A percentile compares a stretch with the other conserved stretches of the same genome.
Conservation (phyloP, 768 basidiomycete species). For the Lentinus tigrinus region DNA sequence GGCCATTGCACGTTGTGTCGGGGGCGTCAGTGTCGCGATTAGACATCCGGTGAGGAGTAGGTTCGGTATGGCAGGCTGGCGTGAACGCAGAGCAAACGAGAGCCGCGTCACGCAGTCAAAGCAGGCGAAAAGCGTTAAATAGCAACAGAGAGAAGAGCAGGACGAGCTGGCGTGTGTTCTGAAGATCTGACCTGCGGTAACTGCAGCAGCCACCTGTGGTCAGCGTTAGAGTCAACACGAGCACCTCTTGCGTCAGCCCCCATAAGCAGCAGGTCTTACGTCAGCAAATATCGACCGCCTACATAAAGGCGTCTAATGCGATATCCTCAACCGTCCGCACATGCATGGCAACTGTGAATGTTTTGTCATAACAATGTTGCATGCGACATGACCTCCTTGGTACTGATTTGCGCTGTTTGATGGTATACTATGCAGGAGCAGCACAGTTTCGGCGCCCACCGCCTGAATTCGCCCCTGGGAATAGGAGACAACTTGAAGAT, state of each 20-base stretch:
- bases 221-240: neutral
- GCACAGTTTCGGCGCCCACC: neutral
- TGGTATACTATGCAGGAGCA: neutral
- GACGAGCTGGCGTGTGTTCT: too few relatives aligned
- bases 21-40: neutral
- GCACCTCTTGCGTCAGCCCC: neutral
- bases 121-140: neutral
- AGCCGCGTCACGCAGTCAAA: neutral
- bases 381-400: neutral
- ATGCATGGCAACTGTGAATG: too few relatives aligned
- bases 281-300: too few relatives aligned
- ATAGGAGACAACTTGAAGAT: too few relatives aligned
- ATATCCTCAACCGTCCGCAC: too few relatives aligned
- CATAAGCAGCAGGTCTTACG: neutral
- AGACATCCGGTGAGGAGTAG: neutral
- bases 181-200: conserved; percentile 10
- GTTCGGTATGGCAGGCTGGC: neutral
- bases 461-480: too few relatives aligned
- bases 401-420: neutral
- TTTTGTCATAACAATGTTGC: too few relatives aligned
- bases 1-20: neutral
- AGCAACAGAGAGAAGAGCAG: too few relatives aligned
- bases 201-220: conserved; percentile 6
- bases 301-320: too few relatives aligned
- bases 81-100: neutral